Percentiles rank a stretch among this genome's conserved stretches.
These are phyloP conservation scores for Cryptococcus sp. DNA, from an alignment of 1,284 basidiomycete genomes.

Conservation along the genomic window DNA sequence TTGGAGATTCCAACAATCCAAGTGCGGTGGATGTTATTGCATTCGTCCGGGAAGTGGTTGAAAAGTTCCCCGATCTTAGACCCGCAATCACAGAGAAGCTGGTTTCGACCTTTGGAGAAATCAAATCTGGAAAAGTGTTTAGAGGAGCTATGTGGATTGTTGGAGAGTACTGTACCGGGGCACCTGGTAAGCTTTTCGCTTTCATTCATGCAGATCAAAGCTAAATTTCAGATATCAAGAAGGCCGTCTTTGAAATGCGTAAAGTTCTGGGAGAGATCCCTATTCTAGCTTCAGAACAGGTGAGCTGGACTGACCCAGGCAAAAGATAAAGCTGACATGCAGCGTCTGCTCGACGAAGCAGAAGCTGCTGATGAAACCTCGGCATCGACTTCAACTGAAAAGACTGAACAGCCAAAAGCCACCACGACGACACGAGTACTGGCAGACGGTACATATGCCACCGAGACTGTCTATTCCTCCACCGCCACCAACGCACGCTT, in stretches of 20 bases:
- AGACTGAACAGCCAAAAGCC: slow-evolving; percentile 49
- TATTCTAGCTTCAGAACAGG: slow-evolving; percentile 85
- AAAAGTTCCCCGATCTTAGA: slow-evolving; percentile 92
- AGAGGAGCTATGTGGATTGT: slow-evolving; percentile 96
- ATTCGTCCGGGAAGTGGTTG: slow-evolving; percentile 96
- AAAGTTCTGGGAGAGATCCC: slow-evolving; percentile 93
- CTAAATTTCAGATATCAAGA: slow-evolving; percentile 58
- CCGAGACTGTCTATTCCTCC: slow-evolving; percentile 83
- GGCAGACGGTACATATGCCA: slow-evolving; percentile 97
- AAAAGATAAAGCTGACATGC: background rate
- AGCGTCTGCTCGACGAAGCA: slow-evolving; percentile 69
- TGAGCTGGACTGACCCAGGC: slow-evolving; percentile 13
- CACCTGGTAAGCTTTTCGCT: slow-evolving; percentile 31
- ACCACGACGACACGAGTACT: slow-evolving; percentile 62
- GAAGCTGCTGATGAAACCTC: slow-evolving; percentile 53
- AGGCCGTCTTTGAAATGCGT: slow-evolving; percentile 73
- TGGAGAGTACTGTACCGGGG: slow-evolving; percentile 81
- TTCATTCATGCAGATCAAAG: slow-evolving; percentile 8
- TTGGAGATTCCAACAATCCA: slow-evolving; percentile 92
- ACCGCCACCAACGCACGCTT: slow-evolving; percentile 63
- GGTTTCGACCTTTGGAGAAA: slow-evolving; percentile 74
- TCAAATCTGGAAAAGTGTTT: slow-evolving; percentile 97
- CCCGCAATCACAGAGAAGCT: slow-evolving; percentile 81
- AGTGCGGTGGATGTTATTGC: slow-evolving; percentile 93
- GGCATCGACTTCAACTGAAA: slow-evolving; percentile 16